These are phyloP conservation scores for Talaromyces wortmannii DNA, from an alignment of 495 filamentous ascomycete genomes.

Conservation along the genomic window DNA sequence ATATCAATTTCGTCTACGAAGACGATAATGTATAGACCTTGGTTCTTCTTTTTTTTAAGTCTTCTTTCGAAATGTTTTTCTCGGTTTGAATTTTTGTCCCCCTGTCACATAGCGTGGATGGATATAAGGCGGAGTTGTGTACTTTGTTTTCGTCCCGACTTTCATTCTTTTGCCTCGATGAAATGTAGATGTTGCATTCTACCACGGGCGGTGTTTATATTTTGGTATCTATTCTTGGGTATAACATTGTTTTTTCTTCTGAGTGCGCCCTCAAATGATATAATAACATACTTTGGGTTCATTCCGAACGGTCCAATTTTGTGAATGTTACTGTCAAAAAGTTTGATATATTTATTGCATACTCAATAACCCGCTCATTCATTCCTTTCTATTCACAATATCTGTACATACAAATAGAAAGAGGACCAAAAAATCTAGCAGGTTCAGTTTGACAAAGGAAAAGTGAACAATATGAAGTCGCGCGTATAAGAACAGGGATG, in stretches of 20 bases:
- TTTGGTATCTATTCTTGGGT: too few relatives aligned
- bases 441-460: background rate
- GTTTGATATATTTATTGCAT: too few relatives aligned
- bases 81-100: slow-evolving; percentile 1
- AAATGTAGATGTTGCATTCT: too few relatives aligned
- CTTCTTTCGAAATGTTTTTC: too few relatives aligned
- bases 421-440: slow-evolving; percentile 1
- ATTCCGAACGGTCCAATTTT: too few relatives aligned
- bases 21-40: slow-evolving; percentile 66
- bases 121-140: slow-evolving; percentile 1
- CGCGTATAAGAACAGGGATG: background rate
- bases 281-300: too few relatives aligned
- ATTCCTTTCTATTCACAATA: slow-evolving; percentile 7
- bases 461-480: background rate
- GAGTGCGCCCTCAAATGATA: too few relatives aligned
- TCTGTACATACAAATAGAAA: slow-evolving; percentile 20
- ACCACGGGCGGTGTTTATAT: too few relatives aligned
- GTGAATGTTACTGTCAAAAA: too few relatives aligned
- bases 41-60: background rate
- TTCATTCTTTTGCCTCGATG: background rate
- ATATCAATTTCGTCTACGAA: slow-evolving; percentile 85
- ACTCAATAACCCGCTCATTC: background rate
- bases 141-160: background rate
- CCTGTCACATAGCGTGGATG: background rate
- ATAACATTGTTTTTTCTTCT: too few relatives aligned